Evolutionary conservation across 116 monocot species (phyloP).

Genomic region (Thalassia testudinum): DNA sequence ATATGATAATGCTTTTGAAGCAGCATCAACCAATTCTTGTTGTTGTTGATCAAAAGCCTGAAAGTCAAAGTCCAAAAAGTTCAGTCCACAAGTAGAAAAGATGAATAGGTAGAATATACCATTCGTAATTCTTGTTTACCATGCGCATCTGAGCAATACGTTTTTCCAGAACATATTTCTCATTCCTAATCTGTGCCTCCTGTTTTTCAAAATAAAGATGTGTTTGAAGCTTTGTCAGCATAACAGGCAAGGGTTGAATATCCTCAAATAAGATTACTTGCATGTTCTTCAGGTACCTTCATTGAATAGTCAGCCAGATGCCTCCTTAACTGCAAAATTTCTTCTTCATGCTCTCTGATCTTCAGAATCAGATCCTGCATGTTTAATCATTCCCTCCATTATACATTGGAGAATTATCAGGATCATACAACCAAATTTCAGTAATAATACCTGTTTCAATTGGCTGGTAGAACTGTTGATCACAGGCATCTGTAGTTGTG

Average conservation of each 20-base stretch:
- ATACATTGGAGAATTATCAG: neutral
- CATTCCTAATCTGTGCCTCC: slow-evolving; percentile 75
- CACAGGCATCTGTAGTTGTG: slow-evolving; percentile 37
- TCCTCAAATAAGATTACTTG: neutral
- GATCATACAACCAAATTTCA: no score
- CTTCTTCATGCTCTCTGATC: slow-evolving; percentile 74
- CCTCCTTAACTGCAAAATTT: slow-evolving; percentile 69
- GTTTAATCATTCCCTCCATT: neutral
- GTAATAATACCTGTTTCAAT: slow-evolving; percentile 71
- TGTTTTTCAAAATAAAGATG: slow-evolving; percentile 9
- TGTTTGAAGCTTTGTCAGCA: neutral
- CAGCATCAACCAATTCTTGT: slow-evolving; percentile 86
- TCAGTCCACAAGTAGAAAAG: neutral
- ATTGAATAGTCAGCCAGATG: slow-evolving; percentile 79
- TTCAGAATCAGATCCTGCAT: slow-evolving; percentile 68
- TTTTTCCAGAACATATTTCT: slow-evolving; percentile 77
- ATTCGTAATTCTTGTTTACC: slow-evolving; percentile 22
- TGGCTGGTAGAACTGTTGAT: slow-evolving; percentile 26
- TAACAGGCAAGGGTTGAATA: neutral
- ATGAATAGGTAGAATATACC: neutral
- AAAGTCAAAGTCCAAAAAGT: slow-evolving; percentile 3
- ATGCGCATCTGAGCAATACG: slow-evolving; percentile 93
- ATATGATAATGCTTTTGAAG: slow-evolving; percentile 94
- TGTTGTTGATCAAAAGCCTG: slow-evolving; percentile 99
- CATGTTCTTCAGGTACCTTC: slow-evolving; percentile 31